Base-by-base conservation (phyloP, 768 basidiomycete species). In the Tricholoma terreum region DNA sequence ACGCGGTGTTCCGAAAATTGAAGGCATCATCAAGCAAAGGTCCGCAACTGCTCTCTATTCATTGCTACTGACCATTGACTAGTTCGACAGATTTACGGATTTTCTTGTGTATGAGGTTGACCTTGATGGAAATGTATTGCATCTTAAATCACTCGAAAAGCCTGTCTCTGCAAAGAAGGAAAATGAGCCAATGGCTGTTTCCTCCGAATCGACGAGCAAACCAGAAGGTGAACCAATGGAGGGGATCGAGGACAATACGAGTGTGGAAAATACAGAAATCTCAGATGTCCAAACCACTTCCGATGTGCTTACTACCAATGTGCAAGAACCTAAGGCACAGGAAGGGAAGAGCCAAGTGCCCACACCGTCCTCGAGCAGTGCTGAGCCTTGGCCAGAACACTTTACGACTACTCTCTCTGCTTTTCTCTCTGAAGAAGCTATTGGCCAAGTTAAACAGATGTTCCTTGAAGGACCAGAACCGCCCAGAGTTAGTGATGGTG, bases 21-120 rank as follows among this genome's bases (percentile, higher is more conserved):
- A 87, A 52, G 96, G 92, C 4, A 96, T 98, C 66, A 98, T 98
- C 71, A 98, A 98, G 73, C 96, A 98, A 75, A 81, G 96, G 95
- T 94, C 57, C 67, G 17, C n/a, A n/a, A n/a, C n/a, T n/a, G n/a
- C 33, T 40, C 46, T 50, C 31, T 36, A 17, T 43, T 21, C 31
- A 43, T 14, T 50, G 33, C 15, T 17, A 24, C 17, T 31, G 54
- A 54, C 56, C 11, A 19, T 42, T 54, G 9, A 54, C 7, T 34
- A 60, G 36, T 55, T 43, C 48, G 52, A 24, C 66, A 97, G 95
- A 65, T 98, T 98, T 71, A 96, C 96, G 38, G 97, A 99, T 72
- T 99, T 99, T 69, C 65, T 98, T 65, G 97, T 99, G 17, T 89
- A 82, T 65, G 97, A 99, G 74, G 87, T 99, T 31, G 86, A 90